Conservation (phyloP, 768 basidiomycete species). For the Symmetrospora coprosmae region DNA sequence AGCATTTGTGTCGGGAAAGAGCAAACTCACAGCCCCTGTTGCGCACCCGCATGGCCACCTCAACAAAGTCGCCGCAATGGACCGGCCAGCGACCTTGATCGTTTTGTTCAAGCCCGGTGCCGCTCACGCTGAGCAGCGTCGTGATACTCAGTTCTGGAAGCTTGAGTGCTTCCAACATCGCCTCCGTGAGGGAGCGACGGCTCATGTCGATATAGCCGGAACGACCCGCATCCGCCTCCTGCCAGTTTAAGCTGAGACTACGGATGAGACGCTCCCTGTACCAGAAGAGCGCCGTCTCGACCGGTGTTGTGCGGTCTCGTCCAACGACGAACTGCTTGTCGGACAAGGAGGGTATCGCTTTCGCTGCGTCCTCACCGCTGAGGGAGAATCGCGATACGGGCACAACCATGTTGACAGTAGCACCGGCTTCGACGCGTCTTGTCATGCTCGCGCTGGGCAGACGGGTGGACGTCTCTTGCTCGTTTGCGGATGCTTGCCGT, state of each 20-base stretch:
- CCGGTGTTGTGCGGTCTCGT: slow-evolving; percentile 44
- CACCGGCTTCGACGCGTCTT: slow-evolving; percentile 28
- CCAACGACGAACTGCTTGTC: slow-evolving; percentile 82
- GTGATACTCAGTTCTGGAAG: neutral
- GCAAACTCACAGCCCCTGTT: slow-evolving; percentile 2
- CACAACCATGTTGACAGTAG: slow-evolving; percentile 53
- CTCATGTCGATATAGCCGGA: slow-evolving; percentile 63
- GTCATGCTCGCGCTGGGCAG: neutral
- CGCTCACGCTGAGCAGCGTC: neutral
- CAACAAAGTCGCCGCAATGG: neutral
- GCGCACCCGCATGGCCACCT: neutral
- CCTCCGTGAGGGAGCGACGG: slow-evolving; percentile 57
- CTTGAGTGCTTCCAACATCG: slow-evolving; percentile 59
- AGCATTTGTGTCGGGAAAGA: too few species aligned
- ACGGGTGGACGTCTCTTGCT: slow-evolving; percentile 38
- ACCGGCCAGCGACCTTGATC: neutral
- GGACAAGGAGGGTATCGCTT: slow-evolving; percentile 67
- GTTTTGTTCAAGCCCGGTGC: neutral
- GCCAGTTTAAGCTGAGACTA: slow-evolving; percentile 58
- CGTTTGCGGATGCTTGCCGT: too few species aligned
- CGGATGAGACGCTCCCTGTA: slow-evolving; percentile 77
- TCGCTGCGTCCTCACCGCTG: slow-evolving; percentile 46
- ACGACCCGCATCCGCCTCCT: slow-evolving; percentile 73
- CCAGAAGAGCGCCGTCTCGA: slow-evolving; percentile 81
- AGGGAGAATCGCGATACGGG: slow-evolving; percentile 54